phyloP scores from a whole-genome alignment of 176 grass and related monocot genomes.

The Phoenix dactylifera region DNA sequence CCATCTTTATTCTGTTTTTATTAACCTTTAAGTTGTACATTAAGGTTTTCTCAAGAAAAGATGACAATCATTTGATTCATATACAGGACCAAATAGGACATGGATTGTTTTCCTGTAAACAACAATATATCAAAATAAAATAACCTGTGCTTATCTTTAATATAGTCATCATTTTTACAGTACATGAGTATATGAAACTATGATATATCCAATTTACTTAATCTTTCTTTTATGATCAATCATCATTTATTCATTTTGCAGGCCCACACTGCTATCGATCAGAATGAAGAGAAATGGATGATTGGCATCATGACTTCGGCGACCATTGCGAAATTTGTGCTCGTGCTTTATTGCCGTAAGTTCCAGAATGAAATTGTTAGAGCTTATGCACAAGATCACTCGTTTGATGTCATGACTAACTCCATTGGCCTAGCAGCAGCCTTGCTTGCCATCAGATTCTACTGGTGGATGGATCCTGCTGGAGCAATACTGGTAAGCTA shows the following conservation, averaged over 20 bases:
- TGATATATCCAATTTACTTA: too few relatives aligned
- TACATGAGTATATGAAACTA: too few relatives aligned
- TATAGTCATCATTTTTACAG: too few relatives aligned
- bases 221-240: background rate
- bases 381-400: constrained; percentile 87
- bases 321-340: constrained; percentile 68
- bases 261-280: constrained; percentile 44
- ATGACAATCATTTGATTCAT: too few relatives aligned
- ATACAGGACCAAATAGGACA: too few relatives aligned
- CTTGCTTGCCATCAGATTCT: constrained; percentile 45
- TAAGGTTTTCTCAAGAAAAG: too few relatives aligned
- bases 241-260: constrained; percentile 3
- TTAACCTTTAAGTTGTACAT: too few relatives aligned
- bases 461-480: constrained; percentile 90
- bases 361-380: constrained; percentile 89
- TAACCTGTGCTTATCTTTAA: too few relatives aligned
- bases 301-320: constrained; percentile 70
- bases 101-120: too few relatives aligned
- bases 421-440: constrained; percentile 61
- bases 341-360: constrained; percentile 81
- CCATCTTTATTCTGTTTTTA: too few relatives aligned
- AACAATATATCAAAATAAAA: too few relatives aligned
- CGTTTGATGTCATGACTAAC: constrained; percentile 97
- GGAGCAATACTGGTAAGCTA: constrained; percentile 77
- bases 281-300: constrained; percentile 63